phyloP scores from a whole-genome alignment of 2,329 filamentous ascomycete genomes.

The Alternaria triticina region DNA sequence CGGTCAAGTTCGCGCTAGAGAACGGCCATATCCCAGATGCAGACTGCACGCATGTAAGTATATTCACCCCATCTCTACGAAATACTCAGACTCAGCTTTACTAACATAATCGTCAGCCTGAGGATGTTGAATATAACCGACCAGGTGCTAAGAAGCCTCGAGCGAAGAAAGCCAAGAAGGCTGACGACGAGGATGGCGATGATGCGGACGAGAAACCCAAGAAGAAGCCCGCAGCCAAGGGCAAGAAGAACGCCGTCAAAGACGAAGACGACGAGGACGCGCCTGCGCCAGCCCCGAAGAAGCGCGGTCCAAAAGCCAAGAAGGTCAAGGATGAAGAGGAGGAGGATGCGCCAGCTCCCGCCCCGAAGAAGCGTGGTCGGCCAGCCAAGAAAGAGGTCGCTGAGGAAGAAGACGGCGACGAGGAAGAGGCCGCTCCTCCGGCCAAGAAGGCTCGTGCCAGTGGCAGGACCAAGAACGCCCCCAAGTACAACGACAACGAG shows the following conservation, averaged over 20 bases:
- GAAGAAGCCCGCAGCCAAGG: constrained; percentile 50
- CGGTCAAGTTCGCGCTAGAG: constrained; percentile 73
- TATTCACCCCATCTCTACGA: background rate
- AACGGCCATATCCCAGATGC: constrained; percentile 83
- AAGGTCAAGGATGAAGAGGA: constrained; percentile 25
- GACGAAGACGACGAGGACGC: constrained; percentile 40
- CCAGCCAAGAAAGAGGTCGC: constrained; percentile 29
- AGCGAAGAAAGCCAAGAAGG: constrained; percentile 39
- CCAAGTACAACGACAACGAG: constrained; percentile 13
- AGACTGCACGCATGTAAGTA: constrained; percentile 86
- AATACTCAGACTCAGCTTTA: constrained; percentile 40
- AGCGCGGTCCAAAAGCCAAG: constrained; percentile 20
- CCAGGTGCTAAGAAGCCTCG: constrained; percentile 63
- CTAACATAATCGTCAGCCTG: constrained; percentile 58
- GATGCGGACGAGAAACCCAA: constrained; percentile 47
- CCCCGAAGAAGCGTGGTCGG: constrained; percentile 41
- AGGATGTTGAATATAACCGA: constrained; percentile 73
- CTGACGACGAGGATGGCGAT: constrained; percentile 27
- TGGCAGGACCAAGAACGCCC: constrained; percentile 13
- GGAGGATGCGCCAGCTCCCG: constrained; percentile 34
- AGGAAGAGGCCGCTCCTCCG: constrained; percentile 31
- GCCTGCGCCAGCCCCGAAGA: constrained; percentile 39
- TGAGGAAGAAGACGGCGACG: constrained; percentile 20
- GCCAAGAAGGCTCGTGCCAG: constrained; percentile 25
- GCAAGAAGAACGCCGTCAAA: constrained; percentile 30